These are phyloP conservation scores for Xylariomycetidae sp. DNA, from an alignment of 2,329 filamentous ascomycete species.

Conservation along the genomic window DNA sequence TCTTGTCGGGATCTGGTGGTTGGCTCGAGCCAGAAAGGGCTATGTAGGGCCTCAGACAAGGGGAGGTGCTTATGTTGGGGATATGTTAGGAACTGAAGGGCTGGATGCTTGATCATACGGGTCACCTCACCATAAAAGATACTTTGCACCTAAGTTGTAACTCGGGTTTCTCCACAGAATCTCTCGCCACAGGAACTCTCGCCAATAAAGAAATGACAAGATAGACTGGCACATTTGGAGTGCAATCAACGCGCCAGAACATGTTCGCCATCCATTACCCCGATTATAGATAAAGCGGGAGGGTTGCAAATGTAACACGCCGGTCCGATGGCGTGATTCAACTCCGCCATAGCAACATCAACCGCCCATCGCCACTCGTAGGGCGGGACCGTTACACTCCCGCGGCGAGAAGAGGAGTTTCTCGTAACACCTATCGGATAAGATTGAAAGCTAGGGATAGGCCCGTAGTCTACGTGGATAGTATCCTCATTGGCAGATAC, in stretches of 20 bases:
- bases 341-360: constrained; percentile 25
- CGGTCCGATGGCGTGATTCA: constrained; percentile 23
- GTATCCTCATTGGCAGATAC: constrained; percentile 15
- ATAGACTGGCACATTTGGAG: neutral
- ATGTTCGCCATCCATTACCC: neutral
- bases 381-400: neutral
- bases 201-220: neutral
- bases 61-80: neutral
- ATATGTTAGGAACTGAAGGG: no score
- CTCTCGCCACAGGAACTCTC: no score
- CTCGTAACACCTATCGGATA: neutral
- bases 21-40: constrained; percentile 11
- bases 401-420: neutral
- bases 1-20: constrained; percentile 38
- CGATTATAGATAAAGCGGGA: neutral
- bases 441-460: neutral
- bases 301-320: constrained; percentile 11
- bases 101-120: no score
- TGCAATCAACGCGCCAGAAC: no score
- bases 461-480: constrained; percentile 1
- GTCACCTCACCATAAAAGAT: no score
- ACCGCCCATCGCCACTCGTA: constrained; percentile 11
- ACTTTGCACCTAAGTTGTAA: no score
- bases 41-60: constrained; percentile 4
- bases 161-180: no score